Base-by-base conservation (phyloP, 1,139 yeast species). In the Diutina scorzettiae region DNA sequence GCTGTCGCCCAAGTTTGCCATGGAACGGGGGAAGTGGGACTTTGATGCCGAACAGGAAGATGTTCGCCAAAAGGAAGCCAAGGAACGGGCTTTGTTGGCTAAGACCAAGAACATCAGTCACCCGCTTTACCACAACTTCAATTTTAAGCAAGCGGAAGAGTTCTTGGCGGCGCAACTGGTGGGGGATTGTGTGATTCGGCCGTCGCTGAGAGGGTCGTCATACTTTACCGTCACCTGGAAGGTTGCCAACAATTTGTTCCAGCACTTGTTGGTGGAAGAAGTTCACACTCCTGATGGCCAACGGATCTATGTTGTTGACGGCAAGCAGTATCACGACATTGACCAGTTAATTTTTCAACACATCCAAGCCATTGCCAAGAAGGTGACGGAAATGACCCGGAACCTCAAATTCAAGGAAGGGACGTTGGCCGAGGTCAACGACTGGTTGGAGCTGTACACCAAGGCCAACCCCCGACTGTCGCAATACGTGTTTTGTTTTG, bases 161-260 rank as follows among this genome's bases (percentile, higher is more conserved):
- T 89, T 73, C 53, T 70, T 91, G 54, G 96, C 96, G 11, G 84
- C 95, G 14, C 76, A 83, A 58, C 76, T 80, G 40, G 81, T 89
- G 46, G 99, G 99, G 42, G 96, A 86, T 53, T 76, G 87, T 63
- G 95, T 93, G 27, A 85, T 91, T 45, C 76, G 99, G 51, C 98
- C 97, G 9, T 87, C 96, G 1, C 85, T 95, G 6, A 78, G 81
- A 48, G 98, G 98, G 29, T 71, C 76, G 37, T 83, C 85, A 49
- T 96, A 78, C 59, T 71, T 91, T 52, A 89, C 96, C 2, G 82
- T 89, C 33, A 91, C 99, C 0, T 91, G 98, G 97, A 91, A 91
- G 58, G 89, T 93, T 32, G 91, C 86, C 46, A 91, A 84, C 54
- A 83, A 81, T 56, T 66, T 91, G 49, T 93, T 82, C 63, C 98